Evolutionary conservation across 257 asterid species (phyloP).

Genomic region (Nicotiana attenuata): DNA sequence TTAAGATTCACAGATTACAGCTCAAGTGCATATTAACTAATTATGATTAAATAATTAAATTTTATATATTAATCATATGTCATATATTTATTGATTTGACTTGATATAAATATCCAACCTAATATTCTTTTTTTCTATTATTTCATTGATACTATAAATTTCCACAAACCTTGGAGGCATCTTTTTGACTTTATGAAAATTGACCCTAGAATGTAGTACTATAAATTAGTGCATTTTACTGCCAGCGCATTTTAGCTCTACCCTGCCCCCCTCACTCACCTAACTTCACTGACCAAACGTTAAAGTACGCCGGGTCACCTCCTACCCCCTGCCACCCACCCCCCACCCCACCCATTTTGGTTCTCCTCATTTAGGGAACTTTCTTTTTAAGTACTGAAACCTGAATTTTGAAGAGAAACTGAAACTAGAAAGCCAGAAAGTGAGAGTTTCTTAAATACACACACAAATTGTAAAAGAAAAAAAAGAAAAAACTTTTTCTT

Average conservation of each 20-base stretch:
- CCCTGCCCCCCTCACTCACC: slow-evolving; percentile 1
- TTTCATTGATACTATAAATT: background rate
- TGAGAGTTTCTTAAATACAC: slow-evolving; percentile 12
- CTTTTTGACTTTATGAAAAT: background rate
- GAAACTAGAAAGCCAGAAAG: slow-evolving; percentile 32
- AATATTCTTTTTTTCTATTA: background rate
- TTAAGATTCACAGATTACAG: background rate
- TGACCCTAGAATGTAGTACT: background rate
- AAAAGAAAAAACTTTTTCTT: background rate
- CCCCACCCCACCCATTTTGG: background rate
- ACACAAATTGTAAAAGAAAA: slow-evolving; percentile 11
- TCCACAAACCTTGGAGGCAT: background rate
- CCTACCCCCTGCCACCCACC: background rate
- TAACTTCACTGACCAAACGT: slow-evolving; percentile 9
- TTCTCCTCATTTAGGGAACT: slow-evolving; percentile 9
- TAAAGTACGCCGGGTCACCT: slow-evolving; percentile 14
- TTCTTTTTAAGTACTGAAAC: slow-evolving; percentile 21
- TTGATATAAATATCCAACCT: background rate
- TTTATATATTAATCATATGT: background rate
- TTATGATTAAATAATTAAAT: background rate
- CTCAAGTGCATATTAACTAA: background rate
- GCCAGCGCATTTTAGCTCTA: slow-evolving; percentile 24
- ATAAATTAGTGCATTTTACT: background rate
- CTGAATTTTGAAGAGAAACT: slow-evolving; percentile 32
- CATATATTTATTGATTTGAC: background rate